phyloP scores from a whole-genome alignment of 2,329 filamentous ascomycete species.

The Aspergillus sp. region DNA sequence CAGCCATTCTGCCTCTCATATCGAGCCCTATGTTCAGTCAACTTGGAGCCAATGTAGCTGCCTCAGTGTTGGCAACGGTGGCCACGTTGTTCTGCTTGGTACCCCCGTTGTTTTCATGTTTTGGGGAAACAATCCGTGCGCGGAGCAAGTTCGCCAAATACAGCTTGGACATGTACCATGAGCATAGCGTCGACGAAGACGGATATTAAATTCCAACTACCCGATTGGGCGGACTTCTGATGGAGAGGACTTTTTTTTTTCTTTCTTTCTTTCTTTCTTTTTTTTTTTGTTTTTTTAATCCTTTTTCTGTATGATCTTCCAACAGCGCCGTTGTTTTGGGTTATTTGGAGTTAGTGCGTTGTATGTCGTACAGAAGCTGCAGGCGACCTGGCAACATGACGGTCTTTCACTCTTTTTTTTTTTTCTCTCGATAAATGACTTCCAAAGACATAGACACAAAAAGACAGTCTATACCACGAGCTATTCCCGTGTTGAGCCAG shows the following conservation, averaged over 20 bases:
- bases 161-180: constrained; percentile 27
- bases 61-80: constrained; percentile 39
- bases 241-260: not conserved
- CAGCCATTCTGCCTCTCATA: constrained; percentile 42
- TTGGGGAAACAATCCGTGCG: constrained; percentile 33
- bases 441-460: constrained; percentile 3
- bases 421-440: not conserved
- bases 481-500: not conserved
- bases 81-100: constrained; percentile 41
- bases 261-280: not conserved
- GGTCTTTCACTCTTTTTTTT: not conserved
- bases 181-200: constrained; percentile 27
- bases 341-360: not conserved
- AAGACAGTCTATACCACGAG: not conserved
- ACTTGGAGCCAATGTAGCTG: constrained; percentile 38
- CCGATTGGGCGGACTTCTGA: not conserved
- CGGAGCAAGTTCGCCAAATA: constrained; percentile 37
- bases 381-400: constrained; percentile 10
- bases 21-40: constrained; percentile 38
- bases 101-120: constrained; percentile 34
- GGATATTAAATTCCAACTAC: constrained; percentile 18
- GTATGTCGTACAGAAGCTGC: constrained; percentile 2
- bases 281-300: no score
- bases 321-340: not conserved
- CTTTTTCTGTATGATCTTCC: no score